Evolutionary conservation across 176 grass and related monocot genomes (phyloP).

Genomic region (Pontederia paniculata): DNA sequence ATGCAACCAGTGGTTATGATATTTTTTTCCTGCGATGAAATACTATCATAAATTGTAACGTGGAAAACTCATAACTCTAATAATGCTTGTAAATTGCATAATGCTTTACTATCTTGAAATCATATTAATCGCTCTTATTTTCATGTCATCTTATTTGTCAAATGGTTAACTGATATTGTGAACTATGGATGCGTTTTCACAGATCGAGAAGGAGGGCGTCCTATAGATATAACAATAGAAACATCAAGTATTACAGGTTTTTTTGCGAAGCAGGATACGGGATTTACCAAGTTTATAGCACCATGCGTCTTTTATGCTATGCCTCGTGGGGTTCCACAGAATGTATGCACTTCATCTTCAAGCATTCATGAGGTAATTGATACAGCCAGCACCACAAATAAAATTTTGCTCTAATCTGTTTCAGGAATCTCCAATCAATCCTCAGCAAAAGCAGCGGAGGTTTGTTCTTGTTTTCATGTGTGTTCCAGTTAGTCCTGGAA

Average conservation of each 20-base stretch:
- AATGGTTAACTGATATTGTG: neutral
- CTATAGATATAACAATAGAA: conserved; percentile 51
- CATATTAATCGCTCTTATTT: neutral
- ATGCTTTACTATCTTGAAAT: too few relatives aligned
- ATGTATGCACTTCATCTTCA: conserved; percentile 1
- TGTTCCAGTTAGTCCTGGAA: conserved; percentile 56
- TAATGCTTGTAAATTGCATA: too few relatives aligned
- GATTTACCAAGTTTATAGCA: conserved; percentile 40
- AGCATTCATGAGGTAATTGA: neutral
- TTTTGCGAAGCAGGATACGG: conserved; percentile 20
- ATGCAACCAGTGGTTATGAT: too few relatives aligned
- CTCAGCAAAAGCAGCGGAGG: conserved; percentile 13
- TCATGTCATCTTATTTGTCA: neutral
- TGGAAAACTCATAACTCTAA: too few relatives aligned
- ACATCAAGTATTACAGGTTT: conserved; percentile 39
- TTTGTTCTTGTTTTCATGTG: conserved; percentile 58
- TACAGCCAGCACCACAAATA: neutral
- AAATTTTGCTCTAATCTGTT: neutral
- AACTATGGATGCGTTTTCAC: conserved; percentile 29
- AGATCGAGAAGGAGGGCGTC: conserved; percentile 60
- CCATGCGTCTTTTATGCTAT: conserved; percentile 36
- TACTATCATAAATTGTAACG: too few relatives aligned
- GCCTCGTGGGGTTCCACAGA: neutral
- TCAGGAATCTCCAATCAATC: conserved; percentile 21
- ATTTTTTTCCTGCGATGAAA: too few relatives aligned